Evolutionary conservation across 2,329 filamentous ascomycete genomes (phyloP), one percentile per base, ranked within the genome.

Genomic region (Claviceps monticola): DNA sequence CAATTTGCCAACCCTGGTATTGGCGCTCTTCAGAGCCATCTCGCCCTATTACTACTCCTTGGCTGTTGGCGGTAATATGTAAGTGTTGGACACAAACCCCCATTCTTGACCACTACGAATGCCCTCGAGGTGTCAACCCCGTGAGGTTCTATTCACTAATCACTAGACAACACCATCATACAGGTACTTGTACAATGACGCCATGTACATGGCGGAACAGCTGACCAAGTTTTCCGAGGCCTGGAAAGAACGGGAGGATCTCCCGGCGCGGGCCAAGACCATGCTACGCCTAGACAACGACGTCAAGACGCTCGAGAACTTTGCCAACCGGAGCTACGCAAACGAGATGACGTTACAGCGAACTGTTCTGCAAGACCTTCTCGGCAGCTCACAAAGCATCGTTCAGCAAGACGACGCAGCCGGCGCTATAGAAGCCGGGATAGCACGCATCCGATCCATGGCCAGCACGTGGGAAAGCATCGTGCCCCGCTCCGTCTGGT

Each of bases 1-100:
- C 60, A 76, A 75, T 38, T 68, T 93, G 3, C 86, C 87, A 1
- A 84, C 82, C 1, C 76, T 88, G 17, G 75, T 83, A 1, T 70
- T 93, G 44, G 85, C 86, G n/a, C 79, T 90, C 68, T 93, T 89
- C 64, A 75, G 87, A 48, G 86, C 86, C 3, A 80, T 88, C 2
- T 84, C 86, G 5, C 80, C 84, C 0, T 78, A 84, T 53, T 86
- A 86, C 60, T 93, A 93, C 62, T 73, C 79, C 0, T 71, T 78
- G 14, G 73, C 80, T 41, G 68, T 70, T 14, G 77, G 76, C 23
- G 81, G 82, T 23, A 84, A 79, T 58, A 84, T 86, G 81, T 83
- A 67, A 62, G 76, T 55, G 17, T 39, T 41, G 39, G 5, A 21
- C 6, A 44, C 7, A 42, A 4, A 4, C 7, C 5, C 14, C 26